Conservation (phyloP, 225 moss, liverwort and hornwort species). For the Pseudisothecium myosuroides region DNA sequence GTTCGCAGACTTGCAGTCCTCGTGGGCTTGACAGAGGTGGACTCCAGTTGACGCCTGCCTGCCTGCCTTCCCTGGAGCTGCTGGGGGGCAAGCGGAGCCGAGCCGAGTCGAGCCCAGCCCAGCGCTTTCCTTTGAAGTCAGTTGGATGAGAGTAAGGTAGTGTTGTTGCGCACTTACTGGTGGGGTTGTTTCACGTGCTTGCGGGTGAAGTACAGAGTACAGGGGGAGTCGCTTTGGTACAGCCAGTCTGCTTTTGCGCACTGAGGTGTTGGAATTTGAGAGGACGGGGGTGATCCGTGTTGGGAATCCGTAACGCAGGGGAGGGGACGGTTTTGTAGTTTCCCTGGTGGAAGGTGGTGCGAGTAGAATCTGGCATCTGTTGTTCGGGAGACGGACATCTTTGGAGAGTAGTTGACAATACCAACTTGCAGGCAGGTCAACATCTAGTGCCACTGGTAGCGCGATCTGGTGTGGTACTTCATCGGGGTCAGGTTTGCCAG, state of each 20-base stretch:
- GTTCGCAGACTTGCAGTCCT: constrained; percentile 2
- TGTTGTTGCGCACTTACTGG: background rate
- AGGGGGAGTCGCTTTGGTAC: background rate
- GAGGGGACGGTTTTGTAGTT: background rate
- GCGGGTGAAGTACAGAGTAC: background rate
- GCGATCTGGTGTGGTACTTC: background rate
- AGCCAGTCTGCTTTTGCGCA: background rate
- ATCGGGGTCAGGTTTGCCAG: background rate
- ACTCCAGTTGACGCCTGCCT: background rate
- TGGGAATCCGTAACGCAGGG: background rate
- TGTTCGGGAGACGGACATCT: background rate
- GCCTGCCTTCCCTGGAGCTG: background rate
- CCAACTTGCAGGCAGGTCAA: constrained; percentile 6
- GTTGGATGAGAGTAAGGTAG: background rate
- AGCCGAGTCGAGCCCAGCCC: background rate
- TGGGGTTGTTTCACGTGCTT: constrained; percentile 8
- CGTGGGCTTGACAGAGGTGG: constrained; percentile 7
- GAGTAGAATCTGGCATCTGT: background rate
- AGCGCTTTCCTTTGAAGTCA: background rate
- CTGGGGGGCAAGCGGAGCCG: background rate
- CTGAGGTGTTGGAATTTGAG: background rate
- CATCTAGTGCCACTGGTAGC: constrained; percentile 16
- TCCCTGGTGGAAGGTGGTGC: background rate
- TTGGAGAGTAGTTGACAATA: background rate
- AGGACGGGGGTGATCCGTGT: background rate